Percentiles rank a stretch among this genome's conserved stretches.
These are phyloP conservation scores for Chenopodium quinoa DNA, from an alignment of 148 eudicot genomes.

Conservation along the genomic window DNA sequence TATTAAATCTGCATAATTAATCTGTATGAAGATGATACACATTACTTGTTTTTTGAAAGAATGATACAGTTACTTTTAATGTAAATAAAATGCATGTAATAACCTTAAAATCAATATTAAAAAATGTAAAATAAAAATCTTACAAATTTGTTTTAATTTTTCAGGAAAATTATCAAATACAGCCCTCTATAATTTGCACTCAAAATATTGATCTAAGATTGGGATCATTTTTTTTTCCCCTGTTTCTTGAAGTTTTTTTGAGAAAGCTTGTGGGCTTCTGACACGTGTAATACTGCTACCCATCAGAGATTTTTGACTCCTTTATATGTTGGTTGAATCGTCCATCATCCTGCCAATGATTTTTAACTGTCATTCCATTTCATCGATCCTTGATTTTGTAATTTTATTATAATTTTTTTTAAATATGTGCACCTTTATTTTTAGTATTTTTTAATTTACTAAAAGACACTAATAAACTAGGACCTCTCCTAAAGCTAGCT, in stretches of 20 bases:
- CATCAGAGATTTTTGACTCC: constrained; percentile 1
- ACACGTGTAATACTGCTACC: constrained; percentile 13
- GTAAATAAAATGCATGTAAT: not conserved
- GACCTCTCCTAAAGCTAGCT: too few relatives aligned
- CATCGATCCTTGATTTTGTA: too few relatives aligned
- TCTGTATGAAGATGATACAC: not conserved
- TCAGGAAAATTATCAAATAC: not conserved
- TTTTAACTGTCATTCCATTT: not conserved
- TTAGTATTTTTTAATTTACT: too few relatives aligned
- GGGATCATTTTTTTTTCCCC: not conserved
- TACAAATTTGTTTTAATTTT: not conserved
- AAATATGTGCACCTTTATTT: too few relatives aligned
- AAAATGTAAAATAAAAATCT: not conserved
- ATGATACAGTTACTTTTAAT: not conserved
- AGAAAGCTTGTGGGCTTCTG: not conserved
- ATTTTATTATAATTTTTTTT: too few relatives aligned
- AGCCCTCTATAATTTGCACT: not conserved
- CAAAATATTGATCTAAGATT: not conserved
- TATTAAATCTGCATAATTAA: not conserved
- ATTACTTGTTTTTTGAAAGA: not conserved
- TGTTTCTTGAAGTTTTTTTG: not conserved
- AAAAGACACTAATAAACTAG: too few relatives aligned
- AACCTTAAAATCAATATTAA: not conserved
- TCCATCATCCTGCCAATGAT: not conserved
- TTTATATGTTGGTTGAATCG: not conserved